Conservation (phyloP, 179 eudicot genomes). For the Pouteria campechiana region DNA sequence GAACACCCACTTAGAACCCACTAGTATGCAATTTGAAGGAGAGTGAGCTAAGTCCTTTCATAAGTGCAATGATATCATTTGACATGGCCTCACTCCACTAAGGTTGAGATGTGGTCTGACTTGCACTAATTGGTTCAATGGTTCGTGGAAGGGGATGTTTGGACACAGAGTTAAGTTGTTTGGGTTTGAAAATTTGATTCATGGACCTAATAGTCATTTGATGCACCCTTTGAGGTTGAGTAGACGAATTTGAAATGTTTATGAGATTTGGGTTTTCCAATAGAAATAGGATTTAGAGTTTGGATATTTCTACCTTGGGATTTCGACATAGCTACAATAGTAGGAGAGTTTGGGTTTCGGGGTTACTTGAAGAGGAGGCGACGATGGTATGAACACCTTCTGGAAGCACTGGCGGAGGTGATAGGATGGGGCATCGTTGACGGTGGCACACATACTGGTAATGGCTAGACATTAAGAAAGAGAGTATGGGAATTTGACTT, state of each 20-base stretch:
- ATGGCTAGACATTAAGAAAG: not conserved
- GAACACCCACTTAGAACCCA: not conserved
- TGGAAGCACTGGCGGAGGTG: not conserved
- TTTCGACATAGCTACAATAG: not conserved
- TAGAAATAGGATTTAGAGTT: not conserved
- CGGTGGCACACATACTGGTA: not conserved
- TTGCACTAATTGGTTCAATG: not conserved
- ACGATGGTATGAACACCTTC: not conserved
- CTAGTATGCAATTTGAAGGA: not conserved
- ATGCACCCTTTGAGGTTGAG: not conserved
- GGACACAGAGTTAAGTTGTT: not conserved
- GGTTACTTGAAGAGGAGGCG: not conserved
- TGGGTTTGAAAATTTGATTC: not conserved
- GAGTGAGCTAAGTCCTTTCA: not conserved
- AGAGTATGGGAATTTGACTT: not conserved
- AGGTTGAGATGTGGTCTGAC: not conserved
- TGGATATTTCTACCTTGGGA: not conserved
- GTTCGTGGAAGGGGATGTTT: not conserved
- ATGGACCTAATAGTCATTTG: not conserved
- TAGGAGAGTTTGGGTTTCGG: not conserved
- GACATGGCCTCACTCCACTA: not conserved
- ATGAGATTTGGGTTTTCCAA: not conserved
- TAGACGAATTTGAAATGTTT: not conserved
- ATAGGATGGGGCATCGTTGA: not conserved
- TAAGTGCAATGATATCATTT: not conserved